Conservation (phyloP, 176 grass and related monocot genomes). For the Paspalum notatum region DNA sequence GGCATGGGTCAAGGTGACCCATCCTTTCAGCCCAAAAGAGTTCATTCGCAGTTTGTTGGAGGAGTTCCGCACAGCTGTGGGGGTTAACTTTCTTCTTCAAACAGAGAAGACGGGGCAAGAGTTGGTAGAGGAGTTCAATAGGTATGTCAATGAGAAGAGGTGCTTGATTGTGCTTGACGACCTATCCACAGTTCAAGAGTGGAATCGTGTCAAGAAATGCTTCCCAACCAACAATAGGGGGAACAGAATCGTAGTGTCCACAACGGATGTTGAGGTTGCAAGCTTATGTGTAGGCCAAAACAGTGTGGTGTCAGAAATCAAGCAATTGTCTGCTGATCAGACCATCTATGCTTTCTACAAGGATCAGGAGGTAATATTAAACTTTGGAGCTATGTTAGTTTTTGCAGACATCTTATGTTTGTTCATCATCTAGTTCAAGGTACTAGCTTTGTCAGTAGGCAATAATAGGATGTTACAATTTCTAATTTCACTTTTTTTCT, state of each 20-base stretch:
- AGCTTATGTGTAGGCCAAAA: no score
- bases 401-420: no score
- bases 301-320: no score
- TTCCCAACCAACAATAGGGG: neutral
- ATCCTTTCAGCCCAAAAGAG: neutral
- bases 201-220: no score
- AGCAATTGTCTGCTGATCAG: neutral
- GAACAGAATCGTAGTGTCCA: slow-evolving; percentile 33
- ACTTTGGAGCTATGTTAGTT: neutral
- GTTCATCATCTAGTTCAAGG: no score
- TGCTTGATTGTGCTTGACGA: no score
- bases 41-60: neutral
- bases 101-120: neutral
- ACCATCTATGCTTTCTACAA: slow-evolving; percentile 12
- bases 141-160: neutral
- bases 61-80: neutral
- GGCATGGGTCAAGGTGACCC: slow-evolving; percentile 25
- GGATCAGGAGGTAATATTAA: slow-evolving; percentile 6
- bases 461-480: no score
- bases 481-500: no score
- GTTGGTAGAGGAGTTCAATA: neutral
- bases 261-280: neutral
- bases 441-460: no score
- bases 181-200: no score
- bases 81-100: neutral